A percentile compares a stretch with the other conserved stretches of the same genome.
Evolutionary conservation across 768 basidiomycete genomes (phyloP).

Genomic region (Cystofilobasidium ferigula): DNA sequence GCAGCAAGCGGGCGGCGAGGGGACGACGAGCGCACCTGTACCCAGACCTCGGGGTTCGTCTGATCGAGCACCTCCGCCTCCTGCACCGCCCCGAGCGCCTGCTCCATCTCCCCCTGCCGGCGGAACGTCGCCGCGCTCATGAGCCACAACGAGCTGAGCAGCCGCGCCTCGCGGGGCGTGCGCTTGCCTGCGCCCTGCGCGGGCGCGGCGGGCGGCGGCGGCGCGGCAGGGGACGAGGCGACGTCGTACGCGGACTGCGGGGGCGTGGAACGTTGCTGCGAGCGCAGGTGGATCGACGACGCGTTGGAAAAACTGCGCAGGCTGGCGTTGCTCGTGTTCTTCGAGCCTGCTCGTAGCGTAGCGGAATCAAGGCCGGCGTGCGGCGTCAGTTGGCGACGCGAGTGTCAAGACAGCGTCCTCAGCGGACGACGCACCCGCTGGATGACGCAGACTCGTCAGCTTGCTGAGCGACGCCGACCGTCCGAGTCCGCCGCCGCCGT

Average conservation of each 20-base stretch:
- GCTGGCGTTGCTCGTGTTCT: background rate
- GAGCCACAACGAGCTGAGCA: conserved; percentile 81
- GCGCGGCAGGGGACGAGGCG: conserved; percentile 36
- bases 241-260: background rate
- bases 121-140: conserved; percentile 91
- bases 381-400: too few species aligned
- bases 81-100: conserved; percentile 79
- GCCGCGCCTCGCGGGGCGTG: conserved; percentile 48
- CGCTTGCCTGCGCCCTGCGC: conserved; percentile 31
- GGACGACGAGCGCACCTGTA: conserved; percentile 55
- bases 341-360: background rate
- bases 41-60: conserved; percentile 80
- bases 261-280: conserved; percentile 32
- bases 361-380: too few species aligned
- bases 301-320: conserved; percentile 40
- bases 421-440: background rate
- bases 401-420: too few species aligned
- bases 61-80: conserved; percentile 87
- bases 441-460: background rate
- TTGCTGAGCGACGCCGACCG: conserved; percentile 23
- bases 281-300: conserved; percentile 73
- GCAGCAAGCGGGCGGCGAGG: background rate
- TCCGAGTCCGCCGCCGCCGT: background rate
- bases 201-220: conserved; percentile 41
- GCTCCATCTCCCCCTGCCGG: conserved; percentile 75